Percentiles rank a stretch among this genome's conserved stretches.
These are phyloP conservation scores for Penicillium occitanis DNA, from an alignment of 2,329 filamentous ascomycete genomes.

Conservation along the genomic window DNA sequence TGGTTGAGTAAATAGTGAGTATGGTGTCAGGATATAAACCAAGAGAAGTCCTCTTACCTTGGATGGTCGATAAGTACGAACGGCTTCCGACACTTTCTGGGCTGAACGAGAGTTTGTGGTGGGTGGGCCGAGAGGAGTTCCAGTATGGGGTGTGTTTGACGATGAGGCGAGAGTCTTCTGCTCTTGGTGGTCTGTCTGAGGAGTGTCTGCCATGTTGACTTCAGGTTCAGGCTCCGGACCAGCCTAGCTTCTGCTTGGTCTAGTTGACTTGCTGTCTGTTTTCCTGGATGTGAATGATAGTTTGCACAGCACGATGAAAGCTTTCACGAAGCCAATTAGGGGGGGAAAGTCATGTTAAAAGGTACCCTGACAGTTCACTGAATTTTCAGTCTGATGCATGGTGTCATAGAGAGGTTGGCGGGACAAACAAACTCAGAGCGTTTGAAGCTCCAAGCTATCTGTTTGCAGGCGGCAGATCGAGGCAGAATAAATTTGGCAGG, in stretches of 20 bases:
- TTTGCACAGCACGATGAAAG: not conserved
- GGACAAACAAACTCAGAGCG: not conserved
- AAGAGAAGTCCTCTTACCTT: slow-evolving; percentile 57
- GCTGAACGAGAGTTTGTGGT: slow-evolving; percentile 35
- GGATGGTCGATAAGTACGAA: slow-evolving; percentile 73
- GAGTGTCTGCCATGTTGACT: slow-evolving; percentile 26
- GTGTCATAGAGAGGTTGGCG: not conserved
- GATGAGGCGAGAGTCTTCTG: slow-evolving; percentile 16
- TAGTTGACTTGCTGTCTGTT: not conserved
- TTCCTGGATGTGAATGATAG: not conserved
- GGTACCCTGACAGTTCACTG: not conserved
- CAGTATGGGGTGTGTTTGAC: slow-evolving; percentile 18
- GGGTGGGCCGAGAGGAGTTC: slow-evolving; percentile 16
- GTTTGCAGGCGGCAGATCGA: slow-evolving; percentile 10
- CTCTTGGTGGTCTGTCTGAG: slow-evolving; percentile 19
- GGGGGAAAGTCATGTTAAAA: not conserved
- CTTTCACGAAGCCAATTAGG: not conserved
- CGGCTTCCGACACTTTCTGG: slow-evolving; percentile 73
- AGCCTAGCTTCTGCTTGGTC: not conserved
- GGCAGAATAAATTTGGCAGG: slow-evolving; percentile 18
- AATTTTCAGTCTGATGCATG: not conserved
- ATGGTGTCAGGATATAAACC: slow-evolving; percentile 7
- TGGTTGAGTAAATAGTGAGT: not conserved
- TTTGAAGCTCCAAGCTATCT: slow-evolving; percentile 7
- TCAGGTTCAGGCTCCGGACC: not conserved